Evolutionary conservation across 495 filamentous ascomycete genomes (phyloP), one percentile per base, ranked within the genome.

Genomic region (Massariosphaeria phaeospora): DNA sequence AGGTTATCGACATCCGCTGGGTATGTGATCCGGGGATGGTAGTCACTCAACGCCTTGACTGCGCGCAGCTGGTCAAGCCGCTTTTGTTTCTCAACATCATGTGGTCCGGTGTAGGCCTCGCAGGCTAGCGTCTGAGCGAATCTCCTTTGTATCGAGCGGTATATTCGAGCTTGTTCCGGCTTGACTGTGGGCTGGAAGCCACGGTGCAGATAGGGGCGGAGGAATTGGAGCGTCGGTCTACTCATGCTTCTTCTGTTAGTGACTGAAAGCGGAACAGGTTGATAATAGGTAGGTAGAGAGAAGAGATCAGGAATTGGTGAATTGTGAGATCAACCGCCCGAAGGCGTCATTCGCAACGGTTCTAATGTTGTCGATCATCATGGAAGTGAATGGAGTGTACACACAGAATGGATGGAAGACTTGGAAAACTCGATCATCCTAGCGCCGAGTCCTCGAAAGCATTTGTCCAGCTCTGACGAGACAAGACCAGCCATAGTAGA

Each of bases 321-420:
- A 38, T 74, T 69, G 69, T 79, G 69, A 75, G 76, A 82, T 84
- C 83, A 85, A 70, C 67, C 79, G 75, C 71, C 72, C 64, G 57
- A 56, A 34, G 35, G 42, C 78, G 81, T 93, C 88, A 91, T 82
- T 86, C 86, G 90, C 91, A 95, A 89, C 89, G 90, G 89, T 96
- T 95, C 90, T 83, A 74, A 25, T 53, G 47, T 60, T 35, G 38
- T 7, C 24, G 23, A 52, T 61, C 56, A 55, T 64, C 59, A 58
- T 58, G 26, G n/a, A n/a, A 34, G n/a, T n/a, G 30, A 34, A 17
- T 10, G 36, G 18, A 40, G 17, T 40, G 36, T 40, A n/a, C n/a
- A n/a, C n/a, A n/a, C n/a, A n/a, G n/a, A n/a, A n/a, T n/a, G n/a
- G n/a, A n/a, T n/a, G n/a, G n/a, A n/a, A n/a, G n/a, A n/a, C n/a